These are phyloP conservation scores for Cudoniella acicularis DNA, from an alignment of 495 filamentous ascomycete species.

Conservation along the genomic window DNA sequence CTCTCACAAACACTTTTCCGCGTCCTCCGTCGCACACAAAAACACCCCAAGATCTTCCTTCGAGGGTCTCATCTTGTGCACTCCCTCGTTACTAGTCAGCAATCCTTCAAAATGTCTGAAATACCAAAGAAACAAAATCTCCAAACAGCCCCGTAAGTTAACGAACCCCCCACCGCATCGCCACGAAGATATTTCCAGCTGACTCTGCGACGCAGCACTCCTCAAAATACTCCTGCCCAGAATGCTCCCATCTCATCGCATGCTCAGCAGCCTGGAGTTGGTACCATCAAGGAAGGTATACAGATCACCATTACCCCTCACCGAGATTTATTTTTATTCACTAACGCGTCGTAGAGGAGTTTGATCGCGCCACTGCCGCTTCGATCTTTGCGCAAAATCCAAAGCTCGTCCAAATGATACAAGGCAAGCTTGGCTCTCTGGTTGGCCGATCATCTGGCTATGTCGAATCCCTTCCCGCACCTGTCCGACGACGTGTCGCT, in stretches of 20 bases:
- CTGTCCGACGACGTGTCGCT: constrained; percentile 87
- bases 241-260: constrained; percentile 97
- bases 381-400: constrained; percentile 94
- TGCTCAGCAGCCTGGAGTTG: constrained; percentile 89
- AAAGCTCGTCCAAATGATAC: constrained; percentile 89
- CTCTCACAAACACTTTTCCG: constrained; percentile 14
- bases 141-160: constrained; percentile 75
- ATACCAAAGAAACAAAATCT: constrained; percentile 33
- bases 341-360: constrained; percentile 61
- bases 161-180: not conserved
- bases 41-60: constrained; percentile 16
- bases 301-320: constrained; percentile 27
- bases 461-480: constrained; percentile 86
- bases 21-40: constrained; percentile 13
- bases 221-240: constrained; percentile 91
- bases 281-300: constrained; percentile 96
- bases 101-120: constrained; percentile 64
- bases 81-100: not conserved
- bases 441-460: constrained; percentile 96
- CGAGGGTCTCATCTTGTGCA: constrained; percentile 14
- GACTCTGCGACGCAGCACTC: constrained; percentile 59
- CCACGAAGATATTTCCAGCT: constrained; percentile 5
- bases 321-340: constrained; percentile 14
- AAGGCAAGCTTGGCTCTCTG: constrained; percentile 88
- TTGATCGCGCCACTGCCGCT: constrained; percentile 81